Conservation (phyloP, 108 stramenopile species). For the Ochromonas danica region DNA sequence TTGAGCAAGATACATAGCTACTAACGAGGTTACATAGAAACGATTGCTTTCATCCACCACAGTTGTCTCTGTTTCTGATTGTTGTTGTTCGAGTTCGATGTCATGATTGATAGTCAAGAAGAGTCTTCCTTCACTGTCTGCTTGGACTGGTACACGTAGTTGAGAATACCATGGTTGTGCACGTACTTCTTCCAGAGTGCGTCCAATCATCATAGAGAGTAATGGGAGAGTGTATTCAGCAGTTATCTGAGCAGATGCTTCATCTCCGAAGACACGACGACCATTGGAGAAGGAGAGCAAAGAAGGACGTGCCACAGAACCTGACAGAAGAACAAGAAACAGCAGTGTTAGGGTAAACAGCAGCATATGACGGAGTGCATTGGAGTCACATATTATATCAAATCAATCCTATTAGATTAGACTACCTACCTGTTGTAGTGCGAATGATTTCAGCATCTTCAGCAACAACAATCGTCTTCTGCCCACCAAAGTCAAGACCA, state of each 20-base stretch:
- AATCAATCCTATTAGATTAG: neutral
- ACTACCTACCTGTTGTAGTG: neutral
- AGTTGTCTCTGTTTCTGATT: too few relatives aligned
- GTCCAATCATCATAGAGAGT: neutral
- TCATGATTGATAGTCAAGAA: neutral
- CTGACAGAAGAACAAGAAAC: neutral
- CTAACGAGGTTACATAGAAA: neutral
- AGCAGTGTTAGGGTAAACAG: too few relatives aligned
- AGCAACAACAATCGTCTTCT: conserved; percentile 24
- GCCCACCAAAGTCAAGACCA: neutral
- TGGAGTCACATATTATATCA: too few relatives aligned
- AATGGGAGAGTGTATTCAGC: neutral
- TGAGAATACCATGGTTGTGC: neutral
- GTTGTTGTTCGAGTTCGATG: too few relatives aligned
- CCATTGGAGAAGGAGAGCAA: neutral
- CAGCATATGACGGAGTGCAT: too few relatives aligned
- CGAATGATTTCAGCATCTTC: conserved; percentile 18
- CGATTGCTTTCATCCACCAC: neutral
- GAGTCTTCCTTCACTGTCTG: neutral
- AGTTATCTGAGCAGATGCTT: neutral
- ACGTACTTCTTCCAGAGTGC: neutral
- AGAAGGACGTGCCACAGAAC: neutral
- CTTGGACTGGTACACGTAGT: neutral
- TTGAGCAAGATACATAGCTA: neutral
- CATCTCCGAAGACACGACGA: neutral